phyloP scores from a whole-genome alignment of 202 grass and related monocot species.

The Eragrostis tef region DNA sequence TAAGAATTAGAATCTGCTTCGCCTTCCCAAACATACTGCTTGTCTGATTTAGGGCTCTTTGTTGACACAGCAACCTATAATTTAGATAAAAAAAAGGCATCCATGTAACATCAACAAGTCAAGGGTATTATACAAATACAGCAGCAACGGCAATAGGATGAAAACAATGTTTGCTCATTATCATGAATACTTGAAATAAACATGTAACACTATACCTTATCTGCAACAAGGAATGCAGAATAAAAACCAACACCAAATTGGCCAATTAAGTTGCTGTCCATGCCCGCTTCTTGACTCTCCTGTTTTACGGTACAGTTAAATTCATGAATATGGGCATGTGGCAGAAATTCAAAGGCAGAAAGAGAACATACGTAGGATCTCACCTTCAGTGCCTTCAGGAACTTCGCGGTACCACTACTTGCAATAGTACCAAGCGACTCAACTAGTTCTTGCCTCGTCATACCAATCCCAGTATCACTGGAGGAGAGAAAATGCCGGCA shows the following conservation, averaged over 20 bases:
- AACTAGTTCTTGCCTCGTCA: constrained; percentile 92
- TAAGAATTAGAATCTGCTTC: constrained; percentile 83
- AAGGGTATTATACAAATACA: background rate
- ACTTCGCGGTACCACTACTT: constrained; percentile 92
- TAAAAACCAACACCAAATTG: constrained; percentile 99
- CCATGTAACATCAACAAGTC: constrained; percentile 12
- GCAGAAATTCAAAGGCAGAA: background rate
- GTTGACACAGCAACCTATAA: constrained; percentile 85
- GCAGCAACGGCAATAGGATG: background rate
- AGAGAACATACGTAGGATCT: background rate
- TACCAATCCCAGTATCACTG: constrained; percentile 96
- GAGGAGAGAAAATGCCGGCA: constrained; percentile 46
- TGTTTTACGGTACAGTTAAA: constrained; percentile 47
- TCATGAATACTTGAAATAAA: constrained; percentile 3
- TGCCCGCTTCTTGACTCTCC: constrained; percentile 87
- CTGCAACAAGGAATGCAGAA: constrained; percentile 91
- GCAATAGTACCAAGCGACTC: constrained; percentile 95
- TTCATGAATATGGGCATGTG: constrained; percentile 2
- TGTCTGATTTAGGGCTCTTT: constrained; percentile 94
- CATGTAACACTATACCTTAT: constrained; percentile 65
- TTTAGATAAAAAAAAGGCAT: background rate
- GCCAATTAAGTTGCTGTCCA: constrained; percentile 91
- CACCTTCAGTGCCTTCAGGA: constrained; percentile 95
- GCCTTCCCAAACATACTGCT: constrained; percentile 98
- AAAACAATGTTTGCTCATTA: background rate